Evolutionary conservation across 1,284 basidiomycete genomes (phyloP).

Genomic region (Mycocalia duriaeana): DNA sequence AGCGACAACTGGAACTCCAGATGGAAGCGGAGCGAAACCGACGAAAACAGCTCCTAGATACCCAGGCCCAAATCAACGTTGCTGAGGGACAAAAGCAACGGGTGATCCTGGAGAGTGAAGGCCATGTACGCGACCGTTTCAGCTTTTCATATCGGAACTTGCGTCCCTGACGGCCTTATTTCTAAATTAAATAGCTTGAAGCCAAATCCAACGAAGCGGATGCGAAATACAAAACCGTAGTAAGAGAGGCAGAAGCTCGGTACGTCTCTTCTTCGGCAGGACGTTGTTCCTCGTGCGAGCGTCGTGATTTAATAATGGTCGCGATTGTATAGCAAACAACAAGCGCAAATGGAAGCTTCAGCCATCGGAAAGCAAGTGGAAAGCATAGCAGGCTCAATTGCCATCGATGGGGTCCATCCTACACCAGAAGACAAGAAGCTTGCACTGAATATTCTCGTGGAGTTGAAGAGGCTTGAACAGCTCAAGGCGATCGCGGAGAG

Average conservation of each 20-base stretch:
- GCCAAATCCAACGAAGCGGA: slow-evolving; percentile 43
- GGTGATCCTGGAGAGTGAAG: slow-evolving; percentile 48
- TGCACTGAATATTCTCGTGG: slow-evolving; percentile 38
- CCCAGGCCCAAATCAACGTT: slow-evolving; percentile 49
- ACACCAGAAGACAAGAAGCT: slow-evolving; percentile 27
- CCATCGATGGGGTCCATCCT: slow-evolving; percentile 20
- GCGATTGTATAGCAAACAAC: slow-evolving; percentile 35
- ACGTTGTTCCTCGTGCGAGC: slow-evolving; percentile 2
- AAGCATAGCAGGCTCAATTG: slow-evolving; percentile 34
- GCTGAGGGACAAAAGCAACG: slow-evolving; percentile 52
- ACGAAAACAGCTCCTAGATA: slow-evolving; percentile 51
- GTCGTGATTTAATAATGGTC: too few relatives aligned
- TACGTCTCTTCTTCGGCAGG: slow-evolving; percentile 5
- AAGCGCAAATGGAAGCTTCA: slow-evolving; percentile 42
- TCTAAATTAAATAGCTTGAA: slow-evolving; percentile 23
- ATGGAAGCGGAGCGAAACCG: slow-evolving; percentile 53
- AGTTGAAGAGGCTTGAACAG: slow-evolving; percentile 44
- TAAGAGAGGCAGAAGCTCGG: slow-evolving; percentile 40
- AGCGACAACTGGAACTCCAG: slow-evolving; percentile 50
- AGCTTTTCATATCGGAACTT: neutral
- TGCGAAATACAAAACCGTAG: slow-evolving; percentile 38
- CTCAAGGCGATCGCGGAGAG: slow-evolving; percentile 45
- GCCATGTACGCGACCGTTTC: slow-evolving; percentile 25
- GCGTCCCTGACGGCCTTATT: neutral
- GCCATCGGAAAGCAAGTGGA: slow-evolving; percentile 45